Evolutionary conservation across 345 rosid species (phyloP).

Genomic region (Euphorbia lathyris): DNA sequence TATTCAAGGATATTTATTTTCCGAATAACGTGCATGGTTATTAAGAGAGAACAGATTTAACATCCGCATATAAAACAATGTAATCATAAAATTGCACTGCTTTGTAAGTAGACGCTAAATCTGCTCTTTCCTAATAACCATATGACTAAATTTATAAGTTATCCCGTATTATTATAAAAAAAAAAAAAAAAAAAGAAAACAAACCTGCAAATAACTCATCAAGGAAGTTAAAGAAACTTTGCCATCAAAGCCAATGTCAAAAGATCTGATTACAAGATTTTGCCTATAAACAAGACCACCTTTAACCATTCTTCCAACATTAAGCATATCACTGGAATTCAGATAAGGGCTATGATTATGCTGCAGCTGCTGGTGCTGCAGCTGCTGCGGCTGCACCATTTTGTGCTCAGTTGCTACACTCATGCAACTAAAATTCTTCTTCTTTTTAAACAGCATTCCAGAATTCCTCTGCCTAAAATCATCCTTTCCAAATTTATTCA

Average conservation of each 20-base stretch:
- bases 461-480: background rate
- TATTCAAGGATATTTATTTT: no score
- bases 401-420: background rate
- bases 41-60: no score
- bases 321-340: background rate
- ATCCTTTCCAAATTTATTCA: background rate
- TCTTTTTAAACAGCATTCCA: background rate
- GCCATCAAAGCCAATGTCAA: slow-evolving; percentile 17
- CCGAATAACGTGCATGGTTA: no score
- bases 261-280: slow-evolving; percentile 26
- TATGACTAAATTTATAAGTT: no score
- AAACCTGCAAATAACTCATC: slow-evolving; percentile 27
- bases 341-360: background rate
- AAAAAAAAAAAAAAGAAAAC: background rate
- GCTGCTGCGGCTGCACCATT: no score
- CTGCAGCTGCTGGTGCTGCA: no score
- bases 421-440: background rate
- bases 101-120: no score
- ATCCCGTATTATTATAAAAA: no score
- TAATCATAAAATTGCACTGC: no score
- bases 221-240: slow-evolving; percentile 16
- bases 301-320: slow-evolving; percentile 21
- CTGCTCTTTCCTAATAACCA: no score
- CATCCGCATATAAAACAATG: no score
- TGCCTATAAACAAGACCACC: slow-evolving; percentile 25